Evolutionary conservation across 2,329 filamentous ascomycete species (phyloP), one percentile per base, ranked within the genome.

Genomic region (Colletotrichum truncatum): DNA sequence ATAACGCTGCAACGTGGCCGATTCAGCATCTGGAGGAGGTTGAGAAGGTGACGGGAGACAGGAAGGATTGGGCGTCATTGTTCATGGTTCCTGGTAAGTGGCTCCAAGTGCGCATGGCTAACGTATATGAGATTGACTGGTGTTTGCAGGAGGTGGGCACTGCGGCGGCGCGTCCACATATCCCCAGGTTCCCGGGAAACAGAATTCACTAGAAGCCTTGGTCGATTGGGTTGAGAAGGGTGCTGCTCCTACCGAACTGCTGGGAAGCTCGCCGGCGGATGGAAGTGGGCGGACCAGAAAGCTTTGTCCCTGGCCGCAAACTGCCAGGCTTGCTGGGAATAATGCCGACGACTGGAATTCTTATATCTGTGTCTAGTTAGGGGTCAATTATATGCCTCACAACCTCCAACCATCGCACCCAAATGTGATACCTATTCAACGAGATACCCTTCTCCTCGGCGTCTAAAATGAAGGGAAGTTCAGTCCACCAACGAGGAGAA

Each of bases 11-110:
- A 7, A 61, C 61, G 6, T 62, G 62, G 49, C 62, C 49, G 4
- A 55, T 55, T 3, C n/a, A 55, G 16, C 62, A 65, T 9, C n/a
- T 55, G 5, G 64, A 70, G 6, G 75, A 78, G 58, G 70, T 78
- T 6, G 70, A 73, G n/a, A 73, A 72, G 43, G 69, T 73, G 5
- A 74, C 68, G 4, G 69, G 56, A 9, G 57, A 32, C 3, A 5
- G 49, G 9, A 16, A 43, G 0, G 62, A 55, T 2, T 65, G 62
- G 56, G 25, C 45, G 4, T 54, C 62, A 1, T 3, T 65, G 9
- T 62, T 65, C 4, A 65, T 62, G 56, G 26, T 55, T 1, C 41
- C 62, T 4, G 49, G 48, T 55, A 25, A 12, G 62, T 38, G 6
- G 0, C 2, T 14, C 1, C 12, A 0, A 10, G 0, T 3, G 26